Percentiles rank a stretch among this genome's conserved stretches.
Conservation (phyloP, 2,329 filamentous ascomycete species). For the Trichoderma semiorbis region DNA sequence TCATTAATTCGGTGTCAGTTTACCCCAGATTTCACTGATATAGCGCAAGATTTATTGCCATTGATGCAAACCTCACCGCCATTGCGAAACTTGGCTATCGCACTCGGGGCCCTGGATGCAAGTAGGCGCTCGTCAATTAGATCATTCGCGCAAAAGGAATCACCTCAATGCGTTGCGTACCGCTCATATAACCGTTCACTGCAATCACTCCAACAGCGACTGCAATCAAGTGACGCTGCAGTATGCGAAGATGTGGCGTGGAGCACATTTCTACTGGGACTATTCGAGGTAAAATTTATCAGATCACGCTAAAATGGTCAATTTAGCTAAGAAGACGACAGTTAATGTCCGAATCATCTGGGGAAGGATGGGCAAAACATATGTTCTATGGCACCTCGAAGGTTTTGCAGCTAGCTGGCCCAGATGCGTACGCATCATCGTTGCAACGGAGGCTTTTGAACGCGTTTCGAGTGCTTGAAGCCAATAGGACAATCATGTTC, state of each 20-base stretch:
- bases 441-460: slow-evolving; percentile 22
- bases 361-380: slow-evolving; percentile 27
- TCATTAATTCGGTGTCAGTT: slow-evolving; percentile 25
- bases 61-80: slow-evolving; percentile 21
- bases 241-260: slow-evolving; percentile 23
- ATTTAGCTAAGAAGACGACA: slow-evolving; percentile 1
- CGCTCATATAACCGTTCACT: slow-evolving; percentile 24
- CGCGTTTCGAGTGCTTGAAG: slow-evolving; percentile 25
- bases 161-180: slow-evolving; percentile 18
- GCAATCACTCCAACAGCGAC: slow-evolving; percentile 9
- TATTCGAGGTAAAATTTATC: slow-evolving; percentile 26
- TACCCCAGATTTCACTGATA: slow-evolving; percentile 14
- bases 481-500: slow-evolving; percentile 26
- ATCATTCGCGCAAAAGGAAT: not conserved
- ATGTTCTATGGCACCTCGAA: slow-evolving; percentile 28
- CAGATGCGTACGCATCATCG: not conserved
- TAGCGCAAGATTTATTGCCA: slow-evolving; percentile 19
- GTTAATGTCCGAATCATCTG: slow-evolving; percentile 27
- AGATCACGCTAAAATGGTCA: rapidly evolving
- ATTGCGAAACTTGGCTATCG: slow-evolving; percentile 22
- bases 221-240: not conserved
- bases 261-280: slow-evolving; percentile 27
- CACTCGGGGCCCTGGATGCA: slow-evolving; percentile 28
- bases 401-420: slow-evolving; percentile 21
- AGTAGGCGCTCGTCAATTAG: slow-evolving; percentile 20